A percentile compares a stretch with the other conserved stretches of the same genome.
Conservation (phyloP, 108 stramenopile genomes). For the Fragilaria crotonensis region DNA sequence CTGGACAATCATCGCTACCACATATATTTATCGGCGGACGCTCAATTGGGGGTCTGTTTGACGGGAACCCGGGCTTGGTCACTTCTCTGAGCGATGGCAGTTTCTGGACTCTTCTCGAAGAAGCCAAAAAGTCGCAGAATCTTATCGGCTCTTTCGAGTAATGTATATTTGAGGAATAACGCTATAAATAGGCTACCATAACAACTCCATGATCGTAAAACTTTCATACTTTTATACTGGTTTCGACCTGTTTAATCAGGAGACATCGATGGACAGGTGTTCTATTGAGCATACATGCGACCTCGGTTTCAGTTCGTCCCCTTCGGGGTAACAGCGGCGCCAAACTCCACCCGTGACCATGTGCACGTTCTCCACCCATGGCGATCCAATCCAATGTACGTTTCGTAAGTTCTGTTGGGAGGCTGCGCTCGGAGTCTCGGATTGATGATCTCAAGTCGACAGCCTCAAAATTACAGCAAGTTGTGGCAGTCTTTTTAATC, state of each 20-base stretch:
- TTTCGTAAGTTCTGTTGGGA: slow-evolving; percentile 20
- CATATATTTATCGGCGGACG: slow-evolving; percentile 57
- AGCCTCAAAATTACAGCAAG: background rate
- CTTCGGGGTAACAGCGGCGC: slow-evolving; percentile 41
- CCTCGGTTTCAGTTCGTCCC: slow-evolving; percentile 61
- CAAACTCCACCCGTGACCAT: slow-evolving; percentile 43
- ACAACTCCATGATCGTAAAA: too few species aligned
- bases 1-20: slow-evolving; percentile 68
- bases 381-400: slow-evolving; percentile 44
- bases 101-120: too few species aligned
- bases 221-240: background rate
- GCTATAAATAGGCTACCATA: too few species aligned
- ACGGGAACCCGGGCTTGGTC: slow-evolving; percentile 54
- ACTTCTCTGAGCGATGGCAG: slow-evolving; percentile 39
- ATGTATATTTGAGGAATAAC: too few species aligned
- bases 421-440: background rate
- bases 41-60: slow-evolving; percentile 57
- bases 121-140: too few species aligned
- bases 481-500: slow-evolving; percentile 27
- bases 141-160: too few species aligned
- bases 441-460: background rate
- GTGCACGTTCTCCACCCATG: slow-evolving; percentile 52
- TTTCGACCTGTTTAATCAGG: slow-evolving; percentile 2
- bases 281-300: slow-evolving; percentile 36
- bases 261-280: slow-evolving; percentile 56